A percentile compares a stretch with the other conserved stretches of the same genome.
phyloP scores from a whole-genome alignment of 129 eudicot genomes.

The Helichrysum umbraculigerum region DNA sequence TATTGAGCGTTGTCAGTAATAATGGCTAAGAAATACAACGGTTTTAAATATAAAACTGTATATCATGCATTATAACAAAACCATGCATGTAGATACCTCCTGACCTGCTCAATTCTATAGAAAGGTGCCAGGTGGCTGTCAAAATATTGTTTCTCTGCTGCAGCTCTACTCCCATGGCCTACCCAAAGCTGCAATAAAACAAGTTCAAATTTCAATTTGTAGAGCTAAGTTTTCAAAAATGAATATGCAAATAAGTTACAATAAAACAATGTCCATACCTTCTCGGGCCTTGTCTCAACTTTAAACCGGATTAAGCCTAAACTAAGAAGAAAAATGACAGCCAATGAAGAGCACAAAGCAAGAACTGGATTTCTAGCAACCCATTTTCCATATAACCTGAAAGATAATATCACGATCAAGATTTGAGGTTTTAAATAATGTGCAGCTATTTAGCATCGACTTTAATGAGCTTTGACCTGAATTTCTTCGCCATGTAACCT shows the following conservation, averaged over 20 bases:
- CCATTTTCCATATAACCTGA: slow-evolving; percentile 95
- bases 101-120: slow-evolving; percentile 96
- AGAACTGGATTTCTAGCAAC: slow-evolving; percentile 85
- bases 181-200: slow-evolving; percentile 87
- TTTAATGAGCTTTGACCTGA: slow-evolving; percentile 51
- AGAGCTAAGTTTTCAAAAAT: not conserved
- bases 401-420: slow-evolving; percentile 10
- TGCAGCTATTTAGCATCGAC: slow-evolving; percentile 25
- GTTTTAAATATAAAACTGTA: not conserved
- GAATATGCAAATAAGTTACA: not conserved
- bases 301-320: slow-evolving; percentile 76
- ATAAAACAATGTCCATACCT: slow-evolving; percentile 45
- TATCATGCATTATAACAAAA: not conserved
- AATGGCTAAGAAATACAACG: not conserved
- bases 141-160: slow-evolving; percentile 86
- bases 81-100: slow-evolving; percentile 12
- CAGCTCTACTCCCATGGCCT: slow-evolving; percentile 94
- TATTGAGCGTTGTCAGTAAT: slow-evolving; percentile 1
- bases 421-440: slow-evolving; percentile 22
- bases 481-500: slow-evolving; percentile 87
- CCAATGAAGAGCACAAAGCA: slow-evolving; percentile 73
- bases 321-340: slow-evolving; percentile 71
- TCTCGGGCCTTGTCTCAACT: slow-evolving; percentile 97
- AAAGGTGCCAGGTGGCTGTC: slow-evolving; percentile 95
- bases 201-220: slow-evolving; percentile 2